Conservation (phyloP, 2,329 filamentous ascomycete genomes). For the Thelonectria discophora region DNA sequence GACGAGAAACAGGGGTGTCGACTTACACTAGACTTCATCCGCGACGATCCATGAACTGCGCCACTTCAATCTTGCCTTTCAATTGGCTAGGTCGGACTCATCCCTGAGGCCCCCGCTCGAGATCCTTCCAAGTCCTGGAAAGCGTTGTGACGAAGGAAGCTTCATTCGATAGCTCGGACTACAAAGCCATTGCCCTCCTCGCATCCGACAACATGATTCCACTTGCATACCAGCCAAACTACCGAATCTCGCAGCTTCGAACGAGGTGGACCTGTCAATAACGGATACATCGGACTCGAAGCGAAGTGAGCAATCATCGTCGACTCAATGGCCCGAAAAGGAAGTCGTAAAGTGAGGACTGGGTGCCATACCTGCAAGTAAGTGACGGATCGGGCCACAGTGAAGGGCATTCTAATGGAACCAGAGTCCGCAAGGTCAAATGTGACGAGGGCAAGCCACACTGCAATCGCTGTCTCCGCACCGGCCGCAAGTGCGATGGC, state of each 20-base stretch:
- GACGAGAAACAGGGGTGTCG: neutral
- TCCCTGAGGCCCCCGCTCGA: neutral
- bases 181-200: conserved; percentile 1
- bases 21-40: neutral
- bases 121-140: neutral
- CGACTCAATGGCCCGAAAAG: neutral
- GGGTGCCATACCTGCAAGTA: conserved; percentile 9
- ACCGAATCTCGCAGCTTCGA: neutral
- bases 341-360: conserved; percentile 5
- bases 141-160: neutral
- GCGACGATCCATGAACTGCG: neutral
- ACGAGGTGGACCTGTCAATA: neutral
- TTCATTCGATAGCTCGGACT: conserved; percentile 1
- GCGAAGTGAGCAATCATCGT: neutral
- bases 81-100: neutral
- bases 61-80: neutral
- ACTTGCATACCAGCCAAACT: neutral
- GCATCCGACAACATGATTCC: neutral
- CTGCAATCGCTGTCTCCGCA: neutral
- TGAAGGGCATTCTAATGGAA: neutral
- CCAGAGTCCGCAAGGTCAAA: conserved; percentile 3
- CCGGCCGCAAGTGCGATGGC: conserved; percentile 7
- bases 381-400: neutral
- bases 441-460: conserved; percentile 6
- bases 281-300: neutral